Evolutionary conservation across 768 basidiomycete species (phyloP), one percentile per base, ranked within the genome.

Genomic region (Mycena rosella): DNA sequence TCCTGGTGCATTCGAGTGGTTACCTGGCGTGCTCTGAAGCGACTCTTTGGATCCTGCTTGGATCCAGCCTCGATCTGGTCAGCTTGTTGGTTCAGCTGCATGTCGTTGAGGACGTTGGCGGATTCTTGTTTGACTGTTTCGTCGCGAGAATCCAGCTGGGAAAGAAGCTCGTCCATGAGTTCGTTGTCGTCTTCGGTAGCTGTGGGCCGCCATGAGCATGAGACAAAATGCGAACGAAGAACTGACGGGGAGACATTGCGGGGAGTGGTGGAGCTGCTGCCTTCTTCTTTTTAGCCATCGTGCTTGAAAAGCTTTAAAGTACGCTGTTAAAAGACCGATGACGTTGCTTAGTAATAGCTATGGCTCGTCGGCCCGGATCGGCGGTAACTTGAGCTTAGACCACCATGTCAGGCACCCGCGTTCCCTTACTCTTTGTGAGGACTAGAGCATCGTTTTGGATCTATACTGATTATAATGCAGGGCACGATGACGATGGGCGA

Each of bases 11-110:
- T 57, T 49, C 38, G 18, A 51, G 22, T 30, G 8, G 82, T 60
- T 64, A 91, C 94, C 88, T 92, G 88, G 48, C 94, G 84, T 24
- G 91, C 93, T 72, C 85, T 85, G 78, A 90, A 90, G 48, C 92
- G 86, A 73, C 79, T 78, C 78, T 88, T 93, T 34, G 88, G 80
- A 73, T 86, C 87, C 72, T 86, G 84, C 76, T 88, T 91, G 26
- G 79, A 76, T 40, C 71, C 63, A 60, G 73, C 74, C 55, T 78
- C 77, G 30, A 72, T 56, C 34, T 63, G 57, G 38, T 80, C 73
- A 22, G 77, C 78, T 62, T 78, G 77, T 47, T 81, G 67, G 54
- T 80, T 77, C 42, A 80, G 71, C 53, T 84, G 75, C 75, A 88
- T 85, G 44, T 88, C 85, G 55, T 81, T 83, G 58, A 87, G 75